Evolutionary conservation across 1,139 yeast species (phyloP), one percentile per base, ranked within the genome.

Genomic region (Candida sp.): DNA sequence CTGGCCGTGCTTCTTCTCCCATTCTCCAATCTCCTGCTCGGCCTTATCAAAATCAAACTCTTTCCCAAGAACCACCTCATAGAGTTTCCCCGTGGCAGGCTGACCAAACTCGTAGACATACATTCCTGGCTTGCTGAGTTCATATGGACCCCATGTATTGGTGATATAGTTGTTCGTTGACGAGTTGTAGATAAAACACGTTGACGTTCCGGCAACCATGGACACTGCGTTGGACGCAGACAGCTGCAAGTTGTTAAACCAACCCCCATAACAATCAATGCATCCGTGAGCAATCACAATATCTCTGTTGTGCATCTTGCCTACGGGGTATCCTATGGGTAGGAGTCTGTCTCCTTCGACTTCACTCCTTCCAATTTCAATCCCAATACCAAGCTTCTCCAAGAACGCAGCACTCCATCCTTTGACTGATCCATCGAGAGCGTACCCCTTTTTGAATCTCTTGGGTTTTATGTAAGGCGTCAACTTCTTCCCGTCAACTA

Each of bases 201-300:
- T 83, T 5, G 86, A 82, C 0, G 88, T 84, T 0, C 88, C 88
- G 1, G 87, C 88, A 7, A 82, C 77, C 80, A 83, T 75, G 2
- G 81, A 70, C 22, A 82, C 55, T 7, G 69, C 59, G 7, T 31
- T 55, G 30, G 51, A 57, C 2, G 7, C 61, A 54, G 56, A 63
- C 6, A 27, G 22, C 23, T 23, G 44, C 7, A 58, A 44, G 1
- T 77, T 68, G 1, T 76, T 65, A 7, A 81, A 62, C 81, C 84
- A 82, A 2, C 85, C 82, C 1, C 83, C 79, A 57, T 84, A 83
- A 49, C 87, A 80, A 58, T 84, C 88, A 40, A 83, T 83, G 44
- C 83, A 75, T 7, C 86, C 85, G 51, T 78, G 75, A 8, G 70
- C 69, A 3, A 83, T 69, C 0, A 61, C 49, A 5, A 28, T 39